phyloP scores from a whole-genome alignment of 73 alveolate genomes.

The Stentor roeselii region DNA sequence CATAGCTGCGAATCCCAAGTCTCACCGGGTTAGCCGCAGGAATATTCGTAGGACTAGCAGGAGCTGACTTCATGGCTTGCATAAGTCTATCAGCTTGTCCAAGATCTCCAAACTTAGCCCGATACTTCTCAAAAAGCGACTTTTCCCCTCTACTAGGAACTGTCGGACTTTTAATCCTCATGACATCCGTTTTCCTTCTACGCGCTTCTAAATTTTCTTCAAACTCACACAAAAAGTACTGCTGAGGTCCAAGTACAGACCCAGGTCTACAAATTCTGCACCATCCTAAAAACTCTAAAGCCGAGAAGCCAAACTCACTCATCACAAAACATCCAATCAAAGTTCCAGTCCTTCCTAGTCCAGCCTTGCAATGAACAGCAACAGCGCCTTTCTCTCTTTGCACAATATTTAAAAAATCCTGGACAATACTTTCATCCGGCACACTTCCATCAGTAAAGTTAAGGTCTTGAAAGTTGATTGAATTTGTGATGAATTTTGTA shows the following conservation, averaged over 20 bases:
- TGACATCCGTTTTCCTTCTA: too few species aligned
- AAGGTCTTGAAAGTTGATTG: constrained; percentile 76
- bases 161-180: too few species aligned
- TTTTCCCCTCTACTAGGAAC: too few species aligned
- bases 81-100: constrained; percentile 4
- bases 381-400: constrained; percentile 80
- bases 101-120: neutral
- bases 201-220: constrained; percentile 34
- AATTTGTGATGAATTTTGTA: constrained; percentile 67
- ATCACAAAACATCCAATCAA: constrained; percentile 80
- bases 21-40: too few species aligned
- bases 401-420: constrained; percentile 69
- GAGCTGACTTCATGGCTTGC: neutral
- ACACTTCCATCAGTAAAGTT: constrained; percentile 92
- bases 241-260: constrained; percentile 79
- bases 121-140: too few species aligned
- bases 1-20: too few species aligned
- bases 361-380: constrained; percentile 98
- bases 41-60: too few species aligned
- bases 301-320: constrained; percentile 80
- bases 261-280: constrained; percentile 86
- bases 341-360: constrained; percentile 98
- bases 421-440: constrained; percentile 84
- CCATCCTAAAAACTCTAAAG: constrained; percentile 78
- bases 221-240: constrained; percentile 44